A percentile compares a stretch with the other conserved stretches of the same genome.
These are phyloP conservation scores for Penstemon davidsonii DNA, from an alignment of 257 asterid species.

Conservation along the genomic window DNA sequence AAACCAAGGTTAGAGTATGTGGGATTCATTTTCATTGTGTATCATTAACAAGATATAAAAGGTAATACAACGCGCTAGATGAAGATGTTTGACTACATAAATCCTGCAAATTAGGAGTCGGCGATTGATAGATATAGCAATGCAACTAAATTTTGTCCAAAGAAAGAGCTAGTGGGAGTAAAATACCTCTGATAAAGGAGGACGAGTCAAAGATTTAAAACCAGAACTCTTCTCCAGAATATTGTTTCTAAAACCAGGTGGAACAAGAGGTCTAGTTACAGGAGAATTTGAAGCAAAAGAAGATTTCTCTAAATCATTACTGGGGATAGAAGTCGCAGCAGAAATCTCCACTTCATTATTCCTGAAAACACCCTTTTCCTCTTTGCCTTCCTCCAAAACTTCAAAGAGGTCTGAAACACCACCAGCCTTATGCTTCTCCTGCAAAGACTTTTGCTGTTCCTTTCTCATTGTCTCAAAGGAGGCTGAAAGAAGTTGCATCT, in stretches of 20 bases:
- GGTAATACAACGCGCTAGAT: conserved; percentile 2
- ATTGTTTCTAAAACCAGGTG: conserved; percentile 77
- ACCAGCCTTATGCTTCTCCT: conserved; percentile 62
- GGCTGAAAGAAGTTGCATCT: conserved; percentile 40
- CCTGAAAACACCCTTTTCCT: conserved; percentile 42
- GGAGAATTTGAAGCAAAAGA: conserved; percentile 59
- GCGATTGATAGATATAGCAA: neutral
- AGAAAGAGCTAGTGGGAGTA: neutral
- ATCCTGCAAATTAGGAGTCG: neutral
- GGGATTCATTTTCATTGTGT: neutral
- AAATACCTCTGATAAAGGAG: conserved; percentile 43
- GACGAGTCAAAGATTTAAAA: conserved; percentile 45
- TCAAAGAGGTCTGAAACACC: conserved; percentile 41
- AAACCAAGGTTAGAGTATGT: too few relatives aligned
- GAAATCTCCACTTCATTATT: conserved; percentile 49
- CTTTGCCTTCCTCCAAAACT: conserved; percentile 46
- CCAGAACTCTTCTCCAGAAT: conserved; percentile 61
- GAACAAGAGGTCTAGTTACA: conserved; percentile 72
- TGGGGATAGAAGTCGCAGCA: conserved; percentile 33
- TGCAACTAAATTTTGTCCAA: conserved; percentile 15
- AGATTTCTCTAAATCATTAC: conserved; percentile 57
- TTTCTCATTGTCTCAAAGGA: conserved; percentile 93
- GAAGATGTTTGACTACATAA: neutral
- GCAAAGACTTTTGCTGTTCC: conserved; percentile 84
- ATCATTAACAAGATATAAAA: neutral